phyloP scores from a whole-genome alignment of 2,329 filamentous ascomycete species.

The Botrytis pseudocinerea region DNA sequence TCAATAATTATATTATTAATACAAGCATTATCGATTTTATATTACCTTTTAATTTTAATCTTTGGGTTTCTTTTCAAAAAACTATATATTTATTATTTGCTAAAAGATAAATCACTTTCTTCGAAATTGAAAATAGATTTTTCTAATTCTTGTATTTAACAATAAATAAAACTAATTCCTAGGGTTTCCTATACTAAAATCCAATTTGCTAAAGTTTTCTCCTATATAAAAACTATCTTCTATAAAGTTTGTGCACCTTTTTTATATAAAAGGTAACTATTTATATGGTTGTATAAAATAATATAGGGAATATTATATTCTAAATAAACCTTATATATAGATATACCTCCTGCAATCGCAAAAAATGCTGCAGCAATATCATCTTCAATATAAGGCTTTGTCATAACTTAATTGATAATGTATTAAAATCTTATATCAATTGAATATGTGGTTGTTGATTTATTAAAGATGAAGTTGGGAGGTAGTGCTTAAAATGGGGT shows the following conservation, averaged over 20 bases:
- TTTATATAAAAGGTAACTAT: not conserved
- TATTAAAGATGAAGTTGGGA: too few species aligned
- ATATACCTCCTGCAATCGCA: constrained; percentile 7
- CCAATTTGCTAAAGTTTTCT: constrained; percentile 10
- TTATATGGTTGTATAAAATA: constrained; percentile 12
- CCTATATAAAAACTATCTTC: constrained; percentile 5
- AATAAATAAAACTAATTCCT: constrained; percentile 13
- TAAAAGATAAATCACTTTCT: not conserved
- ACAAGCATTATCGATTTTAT: constrained; percentile 21
- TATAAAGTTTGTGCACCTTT: constrained; percentile 2
- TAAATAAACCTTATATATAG: not conserved
- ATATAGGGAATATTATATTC: constrained; percentile 7
- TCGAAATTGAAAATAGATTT: not conserved
- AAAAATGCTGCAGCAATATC: constrained; percentile 17
- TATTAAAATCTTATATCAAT: too few species aligned
- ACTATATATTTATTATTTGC: constrained; percentile 18
- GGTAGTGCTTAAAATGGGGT: too few species aligned
- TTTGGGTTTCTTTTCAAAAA: constrained; percentile 18
- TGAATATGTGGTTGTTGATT: too few species aligned
- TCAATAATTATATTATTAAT: constrained; percentile 24
- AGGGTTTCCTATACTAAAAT: constrained; percentile 20
- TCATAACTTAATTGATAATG: too few species aligned
- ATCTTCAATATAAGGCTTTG: constrained; percentile 14
- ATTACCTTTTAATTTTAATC: constrained; percentile 23
- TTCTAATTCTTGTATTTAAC: not conserved